These are phyloP conservation scores for Melastoma candidum DNA, from an alignment of 441 rosid genomes.

Conservation along the genomic window DNA sequence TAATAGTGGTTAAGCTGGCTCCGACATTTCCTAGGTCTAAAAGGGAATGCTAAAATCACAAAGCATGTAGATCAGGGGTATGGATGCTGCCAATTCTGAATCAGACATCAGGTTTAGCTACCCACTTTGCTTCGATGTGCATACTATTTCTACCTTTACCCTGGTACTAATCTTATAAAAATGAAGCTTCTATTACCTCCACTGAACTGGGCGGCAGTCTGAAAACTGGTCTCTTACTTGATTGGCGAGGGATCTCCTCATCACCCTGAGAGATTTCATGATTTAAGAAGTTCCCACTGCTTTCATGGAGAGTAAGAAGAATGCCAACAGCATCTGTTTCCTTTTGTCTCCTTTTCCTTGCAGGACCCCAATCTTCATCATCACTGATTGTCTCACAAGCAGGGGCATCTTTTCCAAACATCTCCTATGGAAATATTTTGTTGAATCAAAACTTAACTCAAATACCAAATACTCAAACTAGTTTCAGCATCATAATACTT, in stretches of 20 bases:
- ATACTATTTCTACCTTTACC: not conserved
- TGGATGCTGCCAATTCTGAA: too few species aligned
- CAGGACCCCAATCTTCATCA: slow-evolving; percentile 99
- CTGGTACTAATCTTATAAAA: not conserved
- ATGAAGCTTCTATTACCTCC: slow-evolving; percentile 42
- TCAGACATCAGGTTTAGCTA: too few species aligned
- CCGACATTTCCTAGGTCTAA: too few species aligned
- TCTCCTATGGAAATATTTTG: slow-evolving; percentile 41
- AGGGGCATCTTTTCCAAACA: slow-evolving; percentile 92
- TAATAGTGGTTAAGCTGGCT: too few species aligned
- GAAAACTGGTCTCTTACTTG: slow-evolving; percentile 44
- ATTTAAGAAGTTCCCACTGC: slow-evolving; percentile 31
- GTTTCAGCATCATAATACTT: too few species aligned
- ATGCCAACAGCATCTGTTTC: slow-evolving; percentile 75
- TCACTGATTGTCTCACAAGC: slow-evolving; percentile 70
- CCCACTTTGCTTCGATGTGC: too few species aligned
- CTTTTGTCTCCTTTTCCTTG: slow-evolving; percentile 61
- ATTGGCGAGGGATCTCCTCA: slow-evolving; percentile 27
- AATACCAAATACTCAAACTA: too few species aligned
- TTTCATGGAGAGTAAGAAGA: slow-evolving; percentile 29
- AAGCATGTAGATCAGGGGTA: too few species aligned
- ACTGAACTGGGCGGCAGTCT: slow-evolving; percentile 71
- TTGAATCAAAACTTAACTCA: too few species aligned
- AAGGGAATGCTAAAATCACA: too few species aligned
- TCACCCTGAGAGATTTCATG: slow-evolving; percentile 25